Percentiles rank a stretch among this genome's conserved stretches.
Evolutionary conservation across 2,329 filamentous ascomycete genomes (phyloP).

Genomic region (Cercospora zeina): DNA sequence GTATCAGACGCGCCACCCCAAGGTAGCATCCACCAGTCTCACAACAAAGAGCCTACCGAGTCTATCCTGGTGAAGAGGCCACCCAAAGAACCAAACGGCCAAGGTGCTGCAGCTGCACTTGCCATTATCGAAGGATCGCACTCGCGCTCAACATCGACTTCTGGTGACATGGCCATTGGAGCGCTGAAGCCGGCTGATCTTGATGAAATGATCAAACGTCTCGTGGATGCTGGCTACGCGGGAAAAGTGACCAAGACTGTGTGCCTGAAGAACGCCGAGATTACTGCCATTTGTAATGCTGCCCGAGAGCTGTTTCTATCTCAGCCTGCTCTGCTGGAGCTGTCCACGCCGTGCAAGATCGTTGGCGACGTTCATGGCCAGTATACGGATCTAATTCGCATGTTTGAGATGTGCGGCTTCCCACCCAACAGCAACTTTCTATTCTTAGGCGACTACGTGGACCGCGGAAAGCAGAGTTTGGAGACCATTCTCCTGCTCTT

Average conservation of each 20-base stretch:
- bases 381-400: constrained; percentile 90
- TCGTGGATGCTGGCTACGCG: constrained; percentile 91
- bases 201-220: constrained; percentile 93
- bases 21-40: constrained; percentile 57
- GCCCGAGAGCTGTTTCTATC: constrained; percentile 86
- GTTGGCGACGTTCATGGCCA: constrained; percentile 96
- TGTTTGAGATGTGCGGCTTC: constrained; percentile 99
- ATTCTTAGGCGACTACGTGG: constrained; percentile 94
- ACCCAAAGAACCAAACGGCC: constrained; percentile 17
- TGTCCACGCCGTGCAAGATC: constrained; percentile 94
- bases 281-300: constrained; percentile 86
- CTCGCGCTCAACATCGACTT: constrained; percentile 43
- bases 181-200: constrained; percentile 91
- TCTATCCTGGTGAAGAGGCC: constrained; percentile 81
- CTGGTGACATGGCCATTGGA: constrained; percentile 73
- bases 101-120: constrained; percentile 36
- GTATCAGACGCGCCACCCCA: constrained; percentile 88
- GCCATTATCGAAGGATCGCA: constrained; percentile 28
- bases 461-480: constrained; percentile 91
- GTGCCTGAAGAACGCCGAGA: constrained; percentile 96
- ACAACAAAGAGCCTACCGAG: constrained; percentile 70
- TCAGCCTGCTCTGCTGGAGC: constrained; percentile 86
- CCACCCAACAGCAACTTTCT: constrained; percentile 89
- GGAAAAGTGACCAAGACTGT: constrained; percentile 98
- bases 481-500: constrained; percentile 91